Conservation (phyloP, 2,329 filamentous ascomycete genomes). For the Fusarium udum region DNA sequence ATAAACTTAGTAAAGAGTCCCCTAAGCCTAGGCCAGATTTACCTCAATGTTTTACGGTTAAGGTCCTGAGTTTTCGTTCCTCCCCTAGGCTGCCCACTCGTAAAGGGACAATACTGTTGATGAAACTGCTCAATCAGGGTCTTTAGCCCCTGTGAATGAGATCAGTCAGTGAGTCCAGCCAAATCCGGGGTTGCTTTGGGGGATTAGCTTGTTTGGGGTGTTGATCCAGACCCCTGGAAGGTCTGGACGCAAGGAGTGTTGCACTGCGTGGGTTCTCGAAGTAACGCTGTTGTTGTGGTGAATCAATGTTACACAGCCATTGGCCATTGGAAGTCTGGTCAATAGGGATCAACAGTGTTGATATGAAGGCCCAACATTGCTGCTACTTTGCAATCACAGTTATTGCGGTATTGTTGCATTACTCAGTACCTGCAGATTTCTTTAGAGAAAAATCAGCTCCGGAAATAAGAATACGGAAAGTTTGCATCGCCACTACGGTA, state of each 20-base stretch:
- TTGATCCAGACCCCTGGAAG: not conserved
- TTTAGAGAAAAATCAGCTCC: not conserved
- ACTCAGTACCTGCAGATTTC: not conserved
- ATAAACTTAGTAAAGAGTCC: no score
- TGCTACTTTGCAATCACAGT: not conserved
- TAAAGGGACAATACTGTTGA: not conserved
- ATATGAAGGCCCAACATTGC: not conserved
- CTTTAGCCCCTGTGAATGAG: slow-evolving; percentile 20
- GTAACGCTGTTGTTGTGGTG: slow-evolving; percentile 26
- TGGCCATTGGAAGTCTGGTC: not conserved
- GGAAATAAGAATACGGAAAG: slow-evolving; percentile 8
- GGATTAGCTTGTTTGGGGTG: slow-evolving; percentile 1
- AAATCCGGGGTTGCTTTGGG: slow-evolving; percentile 32
- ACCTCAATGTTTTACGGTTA: no score
- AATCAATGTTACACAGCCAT: slow-evolving; percentile 4
- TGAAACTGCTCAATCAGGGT: not conserved
- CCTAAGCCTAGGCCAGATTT: no score
- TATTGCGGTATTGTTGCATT: not conserved
- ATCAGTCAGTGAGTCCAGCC: slow-evolving; percentile 3
- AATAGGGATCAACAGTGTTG: not conserved
- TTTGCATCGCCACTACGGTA: slow-evolving; percentile 11
- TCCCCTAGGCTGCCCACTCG: not conserved
- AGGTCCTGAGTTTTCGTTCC: no score
- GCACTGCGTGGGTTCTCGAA: not conserved
- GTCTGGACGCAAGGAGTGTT: not conserved